Percentiles rank a stretch among this genome's conserved stretches.
Evolutionary conservation across 2,329 filamentous ascomycete genomes (phyloP).

Genomic region (Trichoderma oligosporum): DNA sequence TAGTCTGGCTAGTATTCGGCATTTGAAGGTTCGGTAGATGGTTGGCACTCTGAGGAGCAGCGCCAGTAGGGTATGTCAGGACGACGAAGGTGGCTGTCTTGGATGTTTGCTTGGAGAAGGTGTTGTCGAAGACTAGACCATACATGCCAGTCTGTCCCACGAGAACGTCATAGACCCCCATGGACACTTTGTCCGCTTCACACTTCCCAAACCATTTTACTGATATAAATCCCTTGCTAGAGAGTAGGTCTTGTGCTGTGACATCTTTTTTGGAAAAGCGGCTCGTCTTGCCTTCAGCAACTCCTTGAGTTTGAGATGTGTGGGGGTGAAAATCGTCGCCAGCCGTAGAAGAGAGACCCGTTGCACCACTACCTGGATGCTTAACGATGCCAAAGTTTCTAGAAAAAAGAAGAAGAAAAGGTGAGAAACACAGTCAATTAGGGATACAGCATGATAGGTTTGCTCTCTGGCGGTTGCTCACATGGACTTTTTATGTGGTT

Average conservation of each 20-base stretch:
- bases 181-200: slow-evolving; percentile 91
- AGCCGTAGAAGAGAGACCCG: slow-evolving; percentile 42
- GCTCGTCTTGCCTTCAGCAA: slow-evolving; percentile 44
- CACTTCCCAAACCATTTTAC: slow-evolving; percentile 91
- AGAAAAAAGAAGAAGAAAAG: slow-evolving; percentile 20
- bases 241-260: slow-evolving; percentile 59
- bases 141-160: slow-evolving; percentile 83
- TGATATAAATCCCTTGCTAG: slow-evolving; percentile 63
- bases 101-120: slow-evolving; percentile 90
- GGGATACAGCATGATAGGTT: not conserved
- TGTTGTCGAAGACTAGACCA: slow-evolving; percentile 96
- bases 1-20: slow-evolving; percentile 46
- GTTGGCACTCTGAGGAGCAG: slow-evolving; percentile 69
- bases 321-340: slow-evolving; percentile 44
- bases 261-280: slow-evolving; percentile 55
- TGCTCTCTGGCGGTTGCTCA: slow-evolving; percentile 31
- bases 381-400: slow-evolving; percentile 97
- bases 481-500: slow-evolving; percentile 97
- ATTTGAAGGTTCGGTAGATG: slow-evolving; percentile 60
- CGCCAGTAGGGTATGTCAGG: slow-evolving; percentile 84
- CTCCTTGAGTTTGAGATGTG: slow-evolving; percentile 45
- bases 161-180: slow-evolving; percentile 80
- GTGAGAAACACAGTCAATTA: slow-evolving; percentile 7
- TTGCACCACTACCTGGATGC: slow-evolving; percentile 72
- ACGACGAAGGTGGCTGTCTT: slow-evolving; percentile 95